Evolutionary conservation across 73 alveolate species (phyloP).

Genomic region (Urostyla sp.): DNA sequence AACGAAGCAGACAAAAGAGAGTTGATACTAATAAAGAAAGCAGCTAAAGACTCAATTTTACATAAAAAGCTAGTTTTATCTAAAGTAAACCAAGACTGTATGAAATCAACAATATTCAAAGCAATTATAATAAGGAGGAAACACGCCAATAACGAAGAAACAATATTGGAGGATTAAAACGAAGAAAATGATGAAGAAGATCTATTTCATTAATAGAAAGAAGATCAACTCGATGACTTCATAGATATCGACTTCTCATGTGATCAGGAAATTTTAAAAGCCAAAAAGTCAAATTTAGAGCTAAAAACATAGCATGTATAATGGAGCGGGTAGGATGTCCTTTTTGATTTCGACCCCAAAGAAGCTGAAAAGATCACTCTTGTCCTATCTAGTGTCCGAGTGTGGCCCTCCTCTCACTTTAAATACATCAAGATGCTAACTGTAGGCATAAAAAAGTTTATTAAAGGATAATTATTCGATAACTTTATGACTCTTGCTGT

Average conservation of each 20-base stretch:
- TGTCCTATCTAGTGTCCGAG: constrained; percentile 34
- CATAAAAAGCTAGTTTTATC: neutral
- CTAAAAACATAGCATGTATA: constrained; percentile 5
- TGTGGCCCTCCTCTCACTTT: constrained; percentile 47
- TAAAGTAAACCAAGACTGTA: constrained; percentile 4
- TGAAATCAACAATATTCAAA: neutral
- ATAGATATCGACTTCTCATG: constrained; percentile 13
- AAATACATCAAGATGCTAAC: constrained; percentile 16
- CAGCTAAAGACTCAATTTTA: constrained; percentile 33
- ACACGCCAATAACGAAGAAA: no score
- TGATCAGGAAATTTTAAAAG: neutral
- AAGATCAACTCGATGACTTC: neutral
- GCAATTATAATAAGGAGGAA: neutral
- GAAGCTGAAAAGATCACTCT: constrained; percentile 6
- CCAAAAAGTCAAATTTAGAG: neutral
- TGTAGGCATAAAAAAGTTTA: constrained; percentile 5
- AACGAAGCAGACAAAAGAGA: constrained; percentile 10
- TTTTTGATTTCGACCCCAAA: constrained; percentile 46
- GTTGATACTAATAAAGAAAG: constrained; percentile 18
- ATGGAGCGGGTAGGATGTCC: constrained; percentile 72
- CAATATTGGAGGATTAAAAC: neutral
- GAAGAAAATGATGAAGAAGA: constrained; percentile 36
- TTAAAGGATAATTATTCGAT: constrained; percentile 52
- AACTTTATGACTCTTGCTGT: constrained; percentile 78
- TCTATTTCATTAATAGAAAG: neutral